Evolutionary conservation across 2,329 filamentous ascomycete species (phyloP), one percentile per base, ranked within the genome.

Genomic region (Mycosphaerella sp.): DNA sequence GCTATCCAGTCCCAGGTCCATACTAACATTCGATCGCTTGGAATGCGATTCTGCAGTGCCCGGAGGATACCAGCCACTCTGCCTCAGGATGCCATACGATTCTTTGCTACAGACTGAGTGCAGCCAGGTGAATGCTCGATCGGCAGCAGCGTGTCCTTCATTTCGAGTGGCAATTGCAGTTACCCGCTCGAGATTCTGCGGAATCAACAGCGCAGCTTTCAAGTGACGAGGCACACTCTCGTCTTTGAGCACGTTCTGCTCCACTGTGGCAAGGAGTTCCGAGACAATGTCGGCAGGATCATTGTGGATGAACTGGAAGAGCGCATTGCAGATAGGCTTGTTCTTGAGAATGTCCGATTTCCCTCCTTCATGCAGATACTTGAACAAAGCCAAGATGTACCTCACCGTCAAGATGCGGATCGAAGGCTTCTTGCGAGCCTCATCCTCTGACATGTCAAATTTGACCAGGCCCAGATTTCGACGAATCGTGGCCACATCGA

Each of bases 261-360:
- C 86, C 36, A 96, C 72, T 0, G 80, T 78, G 21, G 83, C 79
- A 23, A 98, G 73, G 31, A 93, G 83, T 59, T 95, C 89, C 39
- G 82, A 70, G 14, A 95, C 79, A 49, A 95, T 74, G 45, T 84
- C 82, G 0, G 88, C 80, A 0, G 89, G 83, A 64, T 97, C 93
- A 50, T 85, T 85, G 58, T 82, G 82, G 40, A 97, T 77, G 65
- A 87, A 80, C 62, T 87, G 86, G 45, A 93, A 86, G 32, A 96
- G 74, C 29, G 83, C 80, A 50, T 80, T 78, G 29, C 87, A 79
- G 14, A 90, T 73, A 58, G 86, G 75, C 59, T 81, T 80, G 66
- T 95, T 88, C 36, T 84, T 85, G 36, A 98, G 74, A 4, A 98
- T 79, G 64, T 95, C 91, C 56, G 79, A 83, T 71, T 95, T 95